Conservation (phyloP, 2,329 filamentous ascomycete genomes). For the Zymoseptoria pseudotritici region DNA sequence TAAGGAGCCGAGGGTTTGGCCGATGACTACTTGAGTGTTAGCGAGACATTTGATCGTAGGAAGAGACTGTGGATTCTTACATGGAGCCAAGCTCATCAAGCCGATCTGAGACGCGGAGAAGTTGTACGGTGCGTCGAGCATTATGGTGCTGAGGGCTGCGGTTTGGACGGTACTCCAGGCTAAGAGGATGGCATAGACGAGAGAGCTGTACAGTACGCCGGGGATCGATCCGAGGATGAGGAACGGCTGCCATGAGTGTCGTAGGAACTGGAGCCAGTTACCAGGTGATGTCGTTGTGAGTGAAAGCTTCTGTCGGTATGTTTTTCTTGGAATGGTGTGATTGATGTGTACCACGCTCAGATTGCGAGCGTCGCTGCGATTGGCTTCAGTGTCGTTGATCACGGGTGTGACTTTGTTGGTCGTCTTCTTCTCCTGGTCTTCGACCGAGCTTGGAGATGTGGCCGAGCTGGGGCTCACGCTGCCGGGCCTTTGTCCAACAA, state of each 20-base stretch:
- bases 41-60: no score
- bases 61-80: conserved; percentile 18
- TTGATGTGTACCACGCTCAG: conserved; percentile 23
- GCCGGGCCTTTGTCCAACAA: conserved; percentile 5
- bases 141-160: conserved; percentile 30
- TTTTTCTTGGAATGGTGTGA: conserved; percentile 32
- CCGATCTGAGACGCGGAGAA: conserved; percentile 45
- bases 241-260: conserved; percentile 33
- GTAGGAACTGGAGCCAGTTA: conserved; percentile 25
- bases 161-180: conserved; percentile 35
- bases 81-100: conserved; percentile 45
- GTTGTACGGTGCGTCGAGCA: conserved; percentile 34
- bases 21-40: conserved; percentile 34
- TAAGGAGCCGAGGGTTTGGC: conserved; percentile 41
- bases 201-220: conserved; percentile 32
- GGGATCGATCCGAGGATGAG: conserved; percentile 33
- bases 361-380: conserved; percentile 7
- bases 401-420: background rate
- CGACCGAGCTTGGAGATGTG: background rate
- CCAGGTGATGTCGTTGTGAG: conserved; percentile 28
- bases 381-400: conserved; percentile 5
- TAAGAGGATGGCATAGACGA: conserved; percentile 33
- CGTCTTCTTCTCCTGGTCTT: conserved; percentile 9
- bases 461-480: background rate
- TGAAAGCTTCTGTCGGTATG: conserved; percentile 38